Evolutionary conservation across 306 rosid genomes (phyloP), one percentile per base, ranked within the genome.

Genomic region (Vicia villosa): DNA sequence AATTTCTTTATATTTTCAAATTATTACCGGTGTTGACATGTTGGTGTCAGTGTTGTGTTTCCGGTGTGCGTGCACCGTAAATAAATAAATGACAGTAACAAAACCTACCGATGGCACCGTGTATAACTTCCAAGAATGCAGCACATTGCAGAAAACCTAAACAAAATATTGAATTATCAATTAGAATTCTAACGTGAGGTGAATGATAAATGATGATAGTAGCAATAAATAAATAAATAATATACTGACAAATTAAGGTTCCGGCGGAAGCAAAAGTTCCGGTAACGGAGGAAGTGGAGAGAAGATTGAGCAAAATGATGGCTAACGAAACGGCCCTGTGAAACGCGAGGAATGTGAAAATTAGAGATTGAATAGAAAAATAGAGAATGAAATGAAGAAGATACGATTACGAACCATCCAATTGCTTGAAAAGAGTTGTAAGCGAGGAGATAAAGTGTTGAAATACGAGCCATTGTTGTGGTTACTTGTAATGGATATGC

Each of bases 101-200:
- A 64, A 45, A 76, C 88, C 72, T 66, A 94, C 98, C 97, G 64
- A 88, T 26, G 58, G 96, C 92, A 73, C 92, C 97, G 52, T 95
- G 95, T 36, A 87, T 68, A 43, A 91, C 90, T 87, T 95, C 99
- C 87, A 95, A 82, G 74, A 89, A 80, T 21, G 96, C 95, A 75
- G 65, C 90, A 28, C 78, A 77, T 83, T 91, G 99, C 84, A 91
- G 85, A 50, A 86, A 81, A 85, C 83, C 98, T 94, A 8, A 42
- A 64, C 30, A 22, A 64, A 13, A 7, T 0, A 41, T 26, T 43
- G 3, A 65, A 47, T 15, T 6, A 47, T 2, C 10, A 3, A 41
- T 26, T 28, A 28, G 12, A 17, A 47, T 5, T 22, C 40, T 2
- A 6, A 32, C 6, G n/a, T 14, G 37, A 62, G 67, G 11, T 19